Evolutionary conservation across 352 stramenopile genomes (phyloP).

Genomic region (Phytophthora pluvialis): DNA sequence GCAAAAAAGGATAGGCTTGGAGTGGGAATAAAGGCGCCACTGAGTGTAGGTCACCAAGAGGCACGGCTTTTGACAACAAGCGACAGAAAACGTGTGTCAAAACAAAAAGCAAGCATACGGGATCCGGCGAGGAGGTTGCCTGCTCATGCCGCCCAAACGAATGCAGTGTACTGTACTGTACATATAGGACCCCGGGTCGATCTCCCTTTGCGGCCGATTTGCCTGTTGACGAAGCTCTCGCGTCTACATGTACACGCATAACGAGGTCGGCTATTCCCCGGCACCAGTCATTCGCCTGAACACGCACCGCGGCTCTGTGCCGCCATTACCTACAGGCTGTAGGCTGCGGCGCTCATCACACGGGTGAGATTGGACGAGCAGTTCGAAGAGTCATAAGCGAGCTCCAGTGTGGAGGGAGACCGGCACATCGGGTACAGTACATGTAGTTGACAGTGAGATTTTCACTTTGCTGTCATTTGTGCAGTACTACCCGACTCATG

Average conservation of each 20-base stretch:
- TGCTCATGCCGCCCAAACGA: too few species aligned
- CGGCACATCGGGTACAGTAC: too few species aligned
- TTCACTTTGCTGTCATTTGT: too few species aligned
- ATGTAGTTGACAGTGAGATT: too few species aligned
- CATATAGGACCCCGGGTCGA: not conserved
- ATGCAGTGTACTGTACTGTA: too few species aligned
- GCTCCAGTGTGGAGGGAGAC: too few species aligned
- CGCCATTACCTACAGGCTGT: not conserved
- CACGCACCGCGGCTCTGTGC: conserved; percentile 1
- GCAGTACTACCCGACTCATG: too few species aligned
- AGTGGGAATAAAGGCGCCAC: not conserved
- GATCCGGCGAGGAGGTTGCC: too few species aligned
- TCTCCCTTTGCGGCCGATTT: conserved; percentile 13
- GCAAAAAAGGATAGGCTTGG: conserved; percentile 1
- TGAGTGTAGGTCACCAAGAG: conserved; percentile 7
- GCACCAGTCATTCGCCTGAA: conserved; percentile 31
- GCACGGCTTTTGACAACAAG: not conserved
- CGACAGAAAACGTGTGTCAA: not conserved
- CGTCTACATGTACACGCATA: not conserved
- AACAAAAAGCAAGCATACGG: not conserved
- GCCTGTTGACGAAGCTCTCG: not conserved
- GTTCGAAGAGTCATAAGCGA: not conserved
- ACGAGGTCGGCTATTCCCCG: conserved; percentile 27
- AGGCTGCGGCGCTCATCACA: conserved; percentile 16
- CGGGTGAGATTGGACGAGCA: conserved; percentile 23